Conservation (phyloP, 805 yeast genomes). For the Saturnispora mendoncae region DNA sequence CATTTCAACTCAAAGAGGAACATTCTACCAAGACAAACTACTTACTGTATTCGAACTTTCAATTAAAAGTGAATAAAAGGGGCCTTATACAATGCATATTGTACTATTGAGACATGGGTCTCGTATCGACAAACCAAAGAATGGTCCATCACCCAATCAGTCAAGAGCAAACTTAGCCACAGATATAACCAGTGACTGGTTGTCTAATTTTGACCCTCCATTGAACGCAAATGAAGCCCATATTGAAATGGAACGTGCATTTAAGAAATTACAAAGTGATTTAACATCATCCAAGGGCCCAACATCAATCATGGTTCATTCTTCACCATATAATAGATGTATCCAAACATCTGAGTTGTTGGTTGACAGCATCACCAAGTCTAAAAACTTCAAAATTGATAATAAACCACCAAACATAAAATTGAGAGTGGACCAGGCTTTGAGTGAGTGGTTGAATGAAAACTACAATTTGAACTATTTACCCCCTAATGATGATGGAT, state of each 20-base stretch:
- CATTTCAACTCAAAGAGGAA: no score
- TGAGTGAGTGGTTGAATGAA: constrained; percentile 37
- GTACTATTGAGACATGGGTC: constrained; percentile 28
- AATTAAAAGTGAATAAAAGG: no score
- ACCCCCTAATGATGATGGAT: constrained; percentile 41
- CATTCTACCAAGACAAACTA: no score
- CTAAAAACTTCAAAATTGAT: constrained; percentile 6
- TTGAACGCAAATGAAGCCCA: constrained; percentile 20
- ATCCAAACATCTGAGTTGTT: constrained; percentile 33
- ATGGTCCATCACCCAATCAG: constrained; percentile 11
- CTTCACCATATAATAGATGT: constrained; percentile 38
- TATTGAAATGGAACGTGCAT: constrained; percentile 24
- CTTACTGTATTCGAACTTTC: no score
- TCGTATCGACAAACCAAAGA: constrained; percentile 24
- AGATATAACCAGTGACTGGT: constrained; percentile 25
- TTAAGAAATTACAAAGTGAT: constrained; percentile 21
- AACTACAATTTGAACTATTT: constrained; percentile 31
- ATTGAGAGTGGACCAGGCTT: constrained; percentile 33
- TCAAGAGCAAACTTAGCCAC: constrained; percentile 3
- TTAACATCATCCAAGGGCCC: constrained; percentile 13
- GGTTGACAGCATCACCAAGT: constrained; percentile 15
- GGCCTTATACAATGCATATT: constrained; percentile 31
- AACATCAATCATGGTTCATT: constrained; percentile 26
- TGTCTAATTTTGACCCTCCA: constrained; percentile 32
- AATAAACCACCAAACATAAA: constrained; percentile 12